phyloP scores from a whole-genome alignment of 257 asterid species.

The Gentiana straminea region DNA sequence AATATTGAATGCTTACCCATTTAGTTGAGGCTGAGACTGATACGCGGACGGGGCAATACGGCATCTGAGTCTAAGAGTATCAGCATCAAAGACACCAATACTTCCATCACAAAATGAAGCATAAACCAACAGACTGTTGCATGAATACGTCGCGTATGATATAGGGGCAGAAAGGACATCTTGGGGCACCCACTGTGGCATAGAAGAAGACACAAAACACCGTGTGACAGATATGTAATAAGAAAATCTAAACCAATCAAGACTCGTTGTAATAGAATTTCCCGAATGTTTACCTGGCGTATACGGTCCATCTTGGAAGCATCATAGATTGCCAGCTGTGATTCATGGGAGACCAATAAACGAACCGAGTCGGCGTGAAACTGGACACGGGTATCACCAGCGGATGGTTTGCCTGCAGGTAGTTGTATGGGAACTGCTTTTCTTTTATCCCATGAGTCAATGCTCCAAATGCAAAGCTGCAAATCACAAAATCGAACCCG shows the following conservation, averaged over 20 bases:
- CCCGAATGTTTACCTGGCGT: slow-evolving; percentile 56
- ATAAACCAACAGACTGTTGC: slow-evolving; percentile 82
- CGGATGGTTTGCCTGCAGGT: slow-evolving; percentile 82
- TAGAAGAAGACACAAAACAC: slow-evolving; percentile 1
- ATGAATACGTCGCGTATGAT: slow-evolving; percentile 81
- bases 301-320: slow-evolving; percentile 83
- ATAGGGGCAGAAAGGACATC: slow-evolving; percentile 83
- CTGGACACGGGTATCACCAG: slow-evolving; percentile 89
- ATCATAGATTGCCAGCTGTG: slow-evolving; percentile 83
- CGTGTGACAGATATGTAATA: not conserved
- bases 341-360: slow-evolving; percentile 82
- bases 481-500: not conserved
- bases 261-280: not conserved
- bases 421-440: slow-evolving; percentile 69
- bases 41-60: slow-evolving; percentile 78
- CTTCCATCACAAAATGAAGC: slow-evolving; percentile 88
- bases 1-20: slow-evolving; percentile 46
- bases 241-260: not conserved
- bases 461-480: slow-evolving; percentile 95
- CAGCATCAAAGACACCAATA: slow-evolving; percentile 85
- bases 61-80: slow-evolving; percentile 73
- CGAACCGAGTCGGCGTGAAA: slow-evolving; percentile 77
- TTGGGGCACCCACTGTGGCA: slow-evolving; percentile 85
- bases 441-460: slow-evolving; percentile 91
- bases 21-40: slow-evolving; percentile 46